Base-by-base conservation (phyloP, 2,329 filamentous ascomycete genomes). In the Diplocarpon rosae region DNA sequence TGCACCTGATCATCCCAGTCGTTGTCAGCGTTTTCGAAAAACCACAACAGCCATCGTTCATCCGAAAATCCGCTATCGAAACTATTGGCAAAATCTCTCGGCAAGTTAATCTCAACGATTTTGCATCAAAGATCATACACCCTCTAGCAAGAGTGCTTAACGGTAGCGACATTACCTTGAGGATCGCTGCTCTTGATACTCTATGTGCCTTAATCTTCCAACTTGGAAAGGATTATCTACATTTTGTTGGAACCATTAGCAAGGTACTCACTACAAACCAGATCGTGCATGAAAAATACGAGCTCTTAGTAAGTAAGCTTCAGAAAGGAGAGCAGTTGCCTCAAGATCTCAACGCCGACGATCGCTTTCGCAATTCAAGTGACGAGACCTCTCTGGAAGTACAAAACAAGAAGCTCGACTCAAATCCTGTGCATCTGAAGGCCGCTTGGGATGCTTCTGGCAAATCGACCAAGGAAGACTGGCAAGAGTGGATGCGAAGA, bases 401-500 rank as follows among this genome's bases (percentile, higher is more conserved):
- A 36, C 80, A 82, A 1, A 85, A 84, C 11, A 95, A 95, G 70
- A 96, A 96, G 65, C 73, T 96, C 29, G 88, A 94, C 50, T 90
- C 96, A 64, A 99, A 98, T 55, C 88, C 95, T 40, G 89, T 96
- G 52, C 93, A 98, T 69, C 71, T 99, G 16, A 95, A 96, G 65
- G 83, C 84, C 52, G 92, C 93, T 0, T 99, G 92, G 92, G 92
- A 96, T 56, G 92, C 93, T 0, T 88, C 83, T 47, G 88, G 93
- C 49, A 95, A 95, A 61, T 95, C 90, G 0, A 99, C 92, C 9
- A 88, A 89, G 57, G 92, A 99, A 61, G 92, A 99, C 65, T 99
- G 92, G 92, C 86, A 95, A 58, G 92, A 99, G 63, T 99, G 92
- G 92, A 87, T 98, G 65, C 80, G 93, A 49, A 78, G 90, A 24